A percentile compares a stretch with the other conserved stretches of the same genome.
Evolutionary conservation across 495 filamentous ascomycete species (phyloP).

Genomic region (Geoglossum glabrum): DNA sequence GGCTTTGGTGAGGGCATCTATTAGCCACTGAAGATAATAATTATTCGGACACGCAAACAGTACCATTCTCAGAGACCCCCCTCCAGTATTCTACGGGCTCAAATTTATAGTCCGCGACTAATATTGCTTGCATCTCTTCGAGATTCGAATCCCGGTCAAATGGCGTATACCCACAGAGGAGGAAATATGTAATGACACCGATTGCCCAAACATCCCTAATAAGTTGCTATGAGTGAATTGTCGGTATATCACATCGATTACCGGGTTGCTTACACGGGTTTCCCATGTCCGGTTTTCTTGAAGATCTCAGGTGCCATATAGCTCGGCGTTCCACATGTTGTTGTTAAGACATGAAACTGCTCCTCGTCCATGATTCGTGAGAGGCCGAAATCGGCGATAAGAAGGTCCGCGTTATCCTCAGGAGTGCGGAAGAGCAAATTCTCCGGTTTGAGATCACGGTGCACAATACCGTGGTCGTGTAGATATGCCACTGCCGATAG

Average conservation of each 20-base stretch:
- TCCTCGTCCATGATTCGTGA: constrained; percentile 97
- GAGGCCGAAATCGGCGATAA: constrained; percentile 93
- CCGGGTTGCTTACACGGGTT: constrained; percentile 40
- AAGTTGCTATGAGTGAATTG: neutral
- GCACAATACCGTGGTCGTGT: constrained; percentile 95
- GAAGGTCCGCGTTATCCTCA: constrained; percentile 66
- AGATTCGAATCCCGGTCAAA: constrained; percentile 95
- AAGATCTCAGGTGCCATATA: constrained; percentile 87
- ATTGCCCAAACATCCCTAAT: constrained; percentile 58
- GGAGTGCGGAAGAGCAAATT: constrained; percentile 64
- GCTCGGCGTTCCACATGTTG: constrained; percentile 90
- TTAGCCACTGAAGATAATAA: constrained; percentile 9
- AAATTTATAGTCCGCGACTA: constrained; percentile 89
- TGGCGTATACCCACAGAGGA: constrained; percentile 93
- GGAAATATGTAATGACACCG: constrained; percentile 80
- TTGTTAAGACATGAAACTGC: constrained; percentile 93
- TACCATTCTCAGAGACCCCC: constrained; percentile 38
- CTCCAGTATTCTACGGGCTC: constrained; percentile 95
- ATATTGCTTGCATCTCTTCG: constrained; percentile 98
- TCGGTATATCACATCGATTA: neutral
- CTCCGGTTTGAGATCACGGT: constrained; percentile 63
- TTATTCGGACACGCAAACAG: constrained; percentile 13
- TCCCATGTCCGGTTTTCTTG: constrained; percentile 59
- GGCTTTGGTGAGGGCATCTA: constrained; percentile 20
- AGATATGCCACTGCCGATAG: constrained; percentile 95